A percentile compares a stretch with the other conserved stretches of the same genome.
Evolutionary conservation across 305 asterid genomes (phyloP).

Genomic region (Stenogyne calaminthoides): DNA sequence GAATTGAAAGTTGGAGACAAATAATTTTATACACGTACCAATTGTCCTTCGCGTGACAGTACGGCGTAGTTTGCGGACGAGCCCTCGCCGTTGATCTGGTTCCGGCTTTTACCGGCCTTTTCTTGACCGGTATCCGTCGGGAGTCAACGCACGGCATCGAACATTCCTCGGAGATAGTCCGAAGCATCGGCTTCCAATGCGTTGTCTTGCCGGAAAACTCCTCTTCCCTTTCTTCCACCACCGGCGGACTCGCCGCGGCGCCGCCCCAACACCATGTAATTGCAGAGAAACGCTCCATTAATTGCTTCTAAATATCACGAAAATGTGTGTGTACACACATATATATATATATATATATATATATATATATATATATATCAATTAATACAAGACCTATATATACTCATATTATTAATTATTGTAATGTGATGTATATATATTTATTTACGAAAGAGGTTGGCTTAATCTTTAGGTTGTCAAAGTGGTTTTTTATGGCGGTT

Average conservation of each 20-base stretch:
- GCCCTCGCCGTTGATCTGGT: neutral
- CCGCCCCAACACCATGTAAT: constrained; percentile 8
- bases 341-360: neutral
- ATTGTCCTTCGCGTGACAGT: neutral
- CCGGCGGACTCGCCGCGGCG: neutral
- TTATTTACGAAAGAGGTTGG: neutral
- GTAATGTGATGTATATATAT: no score
- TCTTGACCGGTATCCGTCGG: neutral
- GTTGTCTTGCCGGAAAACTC: neutral
- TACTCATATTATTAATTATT: neutral
- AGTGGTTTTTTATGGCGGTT: neutral
- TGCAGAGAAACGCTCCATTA: constrained; percentile 4
- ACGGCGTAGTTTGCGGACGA: neutral
- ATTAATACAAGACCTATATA: no score
- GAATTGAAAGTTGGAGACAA: no score
- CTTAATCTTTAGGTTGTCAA: neutral
- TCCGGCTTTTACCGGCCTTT: neutral
- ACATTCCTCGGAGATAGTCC: neutral
- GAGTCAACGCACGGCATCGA: neutral
- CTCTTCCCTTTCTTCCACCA: neutral
- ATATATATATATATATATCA: no score
- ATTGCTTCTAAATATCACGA: neutral
- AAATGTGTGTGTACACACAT: neutral
- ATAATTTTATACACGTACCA: no score
- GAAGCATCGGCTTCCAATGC: constrained; percentile 9